A percentile compares a stretch with the other conserved stretches of the same genome.
phyloP scores from a whole-genome alignment of 106 monocot species.

The Chionographis japonica region DNA sequence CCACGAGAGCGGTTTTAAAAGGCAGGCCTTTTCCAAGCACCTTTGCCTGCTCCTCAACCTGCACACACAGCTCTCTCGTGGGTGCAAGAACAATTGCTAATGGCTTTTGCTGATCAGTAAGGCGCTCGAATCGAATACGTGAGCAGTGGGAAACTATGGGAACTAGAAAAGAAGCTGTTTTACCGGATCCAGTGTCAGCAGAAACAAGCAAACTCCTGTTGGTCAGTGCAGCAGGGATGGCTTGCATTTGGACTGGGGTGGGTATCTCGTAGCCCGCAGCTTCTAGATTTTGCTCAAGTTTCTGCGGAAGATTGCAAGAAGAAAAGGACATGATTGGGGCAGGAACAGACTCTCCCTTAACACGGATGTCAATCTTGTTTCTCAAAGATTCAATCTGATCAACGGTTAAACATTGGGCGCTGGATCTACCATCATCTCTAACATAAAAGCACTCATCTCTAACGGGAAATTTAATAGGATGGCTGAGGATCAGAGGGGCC shows the following conservation, averaged over 20 bases:
- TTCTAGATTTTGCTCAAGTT: slow-evolving; percentile 70
- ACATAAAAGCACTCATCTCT: slow-evolving; percentile 80
- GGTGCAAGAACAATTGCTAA: slow-evolving; percentile 77
- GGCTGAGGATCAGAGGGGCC: slow-evolving; percentile 2
- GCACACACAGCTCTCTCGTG: slow-evolving; percentile 80
- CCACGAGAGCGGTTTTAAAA: slow-evolving; percentile 87
- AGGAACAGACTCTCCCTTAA: slow-evolving; percentile 50
- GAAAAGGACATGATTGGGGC: slow-evolving; percentile 54
- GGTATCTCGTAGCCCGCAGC: slow-evolving; percentile 62
- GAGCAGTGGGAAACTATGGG: slow-evolving; percentile 57
- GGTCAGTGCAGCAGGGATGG: slow-evolving; percentile 58
- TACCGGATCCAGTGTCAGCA: slow-evolving; percentile 80
- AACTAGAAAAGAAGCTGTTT: slow-evolving; percentile 79
- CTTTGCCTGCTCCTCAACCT: slow-evolving; percentile 84
- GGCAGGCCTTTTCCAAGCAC: slow-evolving; percentile 66
- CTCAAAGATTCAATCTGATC: slow-evolving; percentile 42
- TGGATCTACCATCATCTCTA: slow-evolving; percentile 22
- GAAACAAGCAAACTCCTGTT: slow-evolving; percentile 66
- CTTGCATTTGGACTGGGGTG: slow-evolving; percentile 84
- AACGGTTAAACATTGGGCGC: slow-evolving; percentile 10
- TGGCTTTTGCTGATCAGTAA: slow-evolving; percentile 26
- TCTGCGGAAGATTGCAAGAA: slow-evolving; percentile 53
- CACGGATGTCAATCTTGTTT: slow-evolving; percentile 45
- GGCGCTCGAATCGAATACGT: slow-evolving; percentile 6
- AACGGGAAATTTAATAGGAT: slow-evolving; percentile 24